A percentile compares a stretch with the other conserved stretches of the same genome.
phyloP scores from a whole-genome alignment of 2,329 filamentous ascomycete species.

The Leptographium wingfieldii region DNA sequence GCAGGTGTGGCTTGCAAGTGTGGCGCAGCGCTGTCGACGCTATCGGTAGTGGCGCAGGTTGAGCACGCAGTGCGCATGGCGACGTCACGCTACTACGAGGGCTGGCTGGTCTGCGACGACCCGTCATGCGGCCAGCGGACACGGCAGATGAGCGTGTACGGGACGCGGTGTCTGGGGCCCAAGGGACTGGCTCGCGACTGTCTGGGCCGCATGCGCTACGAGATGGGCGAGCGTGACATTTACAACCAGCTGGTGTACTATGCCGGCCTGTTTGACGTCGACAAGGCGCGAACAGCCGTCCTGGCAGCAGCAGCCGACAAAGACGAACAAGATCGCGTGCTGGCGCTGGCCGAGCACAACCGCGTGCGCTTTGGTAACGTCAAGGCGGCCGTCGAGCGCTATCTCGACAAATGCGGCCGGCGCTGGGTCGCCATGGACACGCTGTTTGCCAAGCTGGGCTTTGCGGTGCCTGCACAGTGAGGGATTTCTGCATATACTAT shows the following conservation, averaged over 20 bases:
- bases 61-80: conserved; percentile 71
- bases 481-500: too few relatives aligned
- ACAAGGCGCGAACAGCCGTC: conserved; percentile 48
- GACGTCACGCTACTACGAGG: conserved; percentile 80
- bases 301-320: conserved; percentile 22
- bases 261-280: conserved; percentile 74
- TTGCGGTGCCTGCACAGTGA: conserved; percentile 14
- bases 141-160: conserved; percentile 86
- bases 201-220: conserved; percentile 75
- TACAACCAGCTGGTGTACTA: conserved; percentile 95
- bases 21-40: conserved; percentile 47
- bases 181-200: conserved; percentile 76
- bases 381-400: conserved; percentile 65
- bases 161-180: conserved; percentile 77
- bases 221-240: conserved; percentile 75
- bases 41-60: conserved; percentile 74
- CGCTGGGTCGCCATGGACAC: conserved; percentile 92
- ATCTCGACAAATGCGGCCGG: conserved; percentile 78
- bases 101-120: conserved; percentile 84
- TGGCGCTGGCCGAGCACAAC: conserved; percentile 71
- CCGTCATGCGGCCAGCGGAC: conserved; percentile 75
- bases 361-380: conserved; percentile 63
- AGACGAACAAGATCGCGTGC: conserved; percentile 52
- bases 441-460: conserved; percentile 60
- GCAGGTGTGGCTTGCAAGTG: conserved; percentile 69